phyloP scores from a whole-genome alignment of 2,329 filamentous ascomycete species.

The Stachybotrys elegans region DNA sequence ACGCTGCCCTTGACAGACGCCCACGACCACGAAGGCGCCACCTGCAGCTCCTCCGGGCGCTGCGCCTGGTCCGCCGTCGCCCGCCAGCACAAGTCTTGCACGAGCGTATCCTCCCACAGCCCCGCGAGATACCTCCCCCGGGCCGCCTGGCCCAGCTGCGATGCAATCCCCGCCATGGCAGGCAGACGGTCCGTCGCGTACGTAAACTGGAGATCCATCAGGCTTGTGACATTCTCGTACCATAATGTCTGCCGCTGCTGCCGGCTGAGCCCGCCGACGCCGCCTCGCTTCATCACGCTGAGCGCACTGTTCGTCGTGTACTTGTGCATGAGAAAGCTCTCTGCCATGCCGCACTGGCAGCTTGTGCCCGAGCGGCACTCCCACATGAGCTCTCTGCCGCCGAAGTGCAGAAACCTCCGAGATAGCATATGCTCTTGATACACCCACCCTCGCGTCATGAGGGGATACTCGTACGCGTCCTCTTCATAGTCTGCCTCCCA shows the following conservation, averaged over 20 bases:
- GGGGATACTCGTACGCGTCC: slow-evolving; percentile 6
- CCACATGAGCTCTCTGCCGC: slow-evolving; percentile 10
- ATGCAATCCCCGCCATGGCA: slow-evolving; percentile 8
- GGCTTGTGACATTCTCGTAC: slow-evolving; percentile 11
- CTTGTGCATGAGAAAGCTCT: slow-evolving; percentile 2
- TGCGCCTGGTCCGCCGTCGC: slow-evolving; percentile 6
- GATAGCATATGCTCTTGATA: slow-evolving; percentile 13
- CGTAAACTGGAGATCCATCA: slow-evolving; percentile 12
- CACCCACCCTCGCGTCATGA: slow-evolving; percentile 11
- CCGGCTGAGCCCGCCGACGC: slow-evolving; percentile 1
- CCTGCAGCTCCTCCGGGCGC: slow-evolving; percentile 7
- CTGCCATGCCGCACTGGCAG: slow-evolving; percentile 11
- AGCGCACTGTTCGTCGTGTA: slow-evolving; percentile 8
- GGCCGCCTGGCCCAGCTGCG: slow-evolving; percentile 5
- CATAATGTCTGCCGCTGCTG: slow-evolving; percentile 5
- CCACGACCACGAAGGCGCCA: slow-evolving; percentile 13
- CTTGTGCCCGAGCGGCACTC: slow-evolving; percentile 11
- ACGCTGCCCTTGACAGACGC: no score
- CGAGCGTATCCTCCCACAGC: slow-evolving; percentile 10
- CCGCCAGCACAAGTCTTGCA: slow-evolving; percentile 11
- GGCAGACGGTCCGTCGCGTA: slow-evolving; percentile 9
- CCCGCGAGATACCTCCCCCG: slow-evolving; percentile 9
- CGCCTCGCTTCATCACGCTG: slow-evolving; percentile 9
- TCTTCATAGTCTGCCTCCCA: slow-evolving; percentile 9
- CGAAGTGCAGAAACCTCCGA: slow-evolving; percentile 12